A percentile compares a stretch with the other conserved stretches of the same genome.
These are phyloP conservation scores for Tricholoma saponaceum DNA, from an alignment of 768 basidiomycete genomes.

Conservation along the genomic window DNA sequence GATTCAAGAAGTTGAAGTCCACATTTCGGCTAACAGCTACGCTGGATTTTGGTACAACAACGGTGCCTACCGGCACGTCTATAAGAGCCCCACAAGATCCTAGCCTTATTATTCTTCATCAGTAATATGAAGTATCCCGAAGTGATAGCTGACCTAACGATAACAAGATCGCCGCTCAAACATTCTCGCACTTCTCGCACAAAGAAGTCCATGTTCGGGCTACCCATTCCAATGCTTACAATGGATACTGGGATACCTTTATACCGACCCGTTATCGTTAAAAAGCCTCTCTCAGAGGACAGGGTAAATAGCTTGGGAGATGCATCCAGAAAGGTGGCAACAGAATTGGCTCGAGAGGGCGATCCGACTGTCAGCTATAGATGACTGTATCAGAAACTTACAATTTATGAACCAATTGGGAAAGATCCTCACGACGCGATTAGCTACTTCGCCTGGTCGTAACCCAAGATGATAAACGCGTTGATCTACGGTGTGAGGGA, in stretches of 20 bases:
- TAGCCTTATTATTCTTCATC: constrained; percentile 39
- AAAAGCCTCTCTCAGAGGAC: constrained; percentile 71
- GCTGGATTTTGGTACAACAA: constrained; percentile 67
- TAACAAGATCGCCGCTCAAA: constrained; percentile 54
- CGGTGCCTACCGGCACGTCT: constrained; percentile 67
- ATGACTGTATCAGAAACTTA: not conserved
- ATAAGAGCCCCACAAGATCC: constrained; percentile 76
- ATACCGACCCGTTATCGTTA: constrained; percentile 67
- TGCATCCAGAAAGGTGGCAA: constrained; percentile 62
- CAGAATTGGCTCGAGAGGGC: constrained; percentile 56
- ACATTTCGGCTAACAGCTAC: constrained; percentile 71
- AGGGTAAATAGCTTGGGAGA: constrained; percentile 56
- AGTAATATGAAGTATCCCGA: constrained; percentile 2
- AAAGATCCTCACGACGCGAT: constrained; percentile 56
- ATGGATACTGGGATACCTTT: constrained; percentile 62
- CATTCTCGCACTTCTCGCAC: constrained; percentile 78
- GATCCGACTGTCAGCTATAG: constrained; percentile 71
- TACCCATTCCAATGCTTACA: constrained; percentile 82
- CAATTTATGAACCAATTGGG: not conserved
- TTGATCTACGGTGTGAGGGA: constrained; percentile 67
- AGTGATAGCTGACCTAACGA: constrained; percentile 39
- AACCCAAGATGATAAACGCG: constrained; percentile 81
- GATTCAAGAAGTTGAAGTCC: constrained; percentile 66
- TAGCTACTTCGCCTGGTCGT: constrained; percentile 73
- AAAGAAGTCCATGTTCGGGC: constrained; percentile 82